Evolutionary conservation across 2,329 filamentous ascomycete species (phyloP), one percentile per base, ranked within the genome.

Genomic region (Chalaropsis thielavioides): DNA sequence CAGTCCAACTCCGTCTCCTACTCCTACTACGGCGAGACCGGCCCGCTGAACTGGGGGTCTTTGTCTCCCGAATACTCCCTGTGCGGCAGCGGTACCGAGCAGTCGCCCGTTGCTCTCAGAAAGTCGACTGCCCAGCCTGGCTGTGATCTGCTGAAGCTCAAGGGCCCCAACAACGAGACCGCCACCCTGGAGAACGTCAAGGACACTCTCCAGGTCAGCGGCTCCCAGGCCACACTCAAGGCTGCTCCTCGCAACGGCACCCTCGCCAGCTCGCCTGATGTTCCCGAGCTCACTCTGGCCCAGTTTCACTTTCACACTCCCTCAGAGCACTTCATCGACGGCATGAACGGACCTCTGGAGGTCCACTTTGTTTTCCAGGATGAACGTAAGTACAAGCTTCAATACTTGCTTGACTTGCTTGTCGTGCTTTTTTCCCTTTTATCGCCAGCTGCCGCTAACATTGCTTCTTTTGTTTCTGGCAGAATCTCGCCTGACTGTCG

Each of bases 291-390:
- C 71, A 70, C 68, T 0, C 74, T 83, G 15, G 73, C 73, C 59
- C 82, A 84, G 69, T 84, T 83, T 73, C 82, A 84, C 72, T 82
- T 84, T 73, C 83, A 85, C 70, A 80, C 80, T 0, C 81, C 83
- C 0, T 80, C 80, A 54, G 83, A 85, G 74, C 83, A 85, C 69
- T 76, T 78, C 59, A 74, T 84, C 71, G 68, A 76, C 70, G 71
- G 76, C 7, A 73, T 75, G 68, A 71, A 73, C 69, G 77, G 71
- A 64, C 73, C 75, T 15, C 69, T 76, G 67, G 76, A 78, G 68
- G 73, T 75, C 31, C 76, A 77, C 69, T 76, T 77, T 68, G 76
- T 78, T 7, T 75, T 76, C 63, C 69, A 75, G 68, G 70, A 69
- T 73, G 66, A 62, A 46, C 49, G 67, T 68, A 64, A 59, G 64